Conservation (phyloP, 495 filamentous ascomycete genomes). For the Tuber brumale region DNA sequence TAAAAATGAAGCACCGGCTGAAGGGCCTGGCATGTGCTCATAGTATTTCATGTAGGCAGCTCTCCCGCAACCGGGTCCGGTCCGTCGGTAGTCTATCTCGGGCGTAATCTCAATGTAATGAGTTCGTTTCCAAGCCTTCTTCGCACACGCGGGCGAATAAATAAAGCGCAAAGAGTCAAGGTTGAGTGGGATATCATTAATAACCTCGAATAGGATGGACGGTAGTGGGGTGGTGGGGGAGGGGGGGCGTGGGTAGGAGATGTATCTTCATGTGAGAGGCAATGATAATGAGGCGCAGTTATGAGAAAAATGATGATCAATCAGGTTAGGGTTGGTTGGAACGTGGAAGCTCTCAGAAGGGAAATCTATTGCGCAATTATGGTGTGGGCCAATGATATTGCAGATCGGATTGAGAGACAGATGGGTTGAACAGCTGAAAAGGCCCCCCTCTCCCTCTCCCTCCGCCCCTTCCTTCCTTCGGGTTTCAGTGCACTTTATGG, state of each 20-base stretch:
- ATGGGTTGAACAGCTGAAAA: background rate
- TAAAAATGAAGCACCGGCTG: background rate
- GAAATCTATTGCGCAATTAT: background rate
- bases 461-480: background rate
- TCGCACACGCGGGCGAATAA: background rate
- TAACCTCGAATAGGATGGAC: background rate
- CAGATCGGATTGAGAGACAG: background rate
- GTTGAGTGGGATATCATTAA: background rate
- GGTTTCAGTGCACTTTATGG: background rate
- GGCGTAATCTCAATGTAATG: background rate
- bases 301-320: background rate
- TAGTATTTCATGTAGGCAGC: background rate
- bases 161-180: background rate
- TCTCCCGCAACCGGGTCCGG: background rate
- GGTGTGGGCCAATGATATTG: background rate
- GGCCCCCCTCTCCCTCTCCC: background rate
- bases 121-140: background rate
- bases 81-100: background rate
- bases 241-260: background rate
- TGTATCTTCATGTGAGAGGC: background rate
- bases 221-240: background rate
- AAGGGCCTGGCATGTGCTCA: background rate
- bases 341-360: background rate
- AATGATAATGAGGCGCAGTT: background rate
- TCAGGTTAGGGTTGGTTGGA: background rate